Base-by-base conservation (phyloP, 164 flowering plant species). In the Cinnamomum micranthum region DNA sequence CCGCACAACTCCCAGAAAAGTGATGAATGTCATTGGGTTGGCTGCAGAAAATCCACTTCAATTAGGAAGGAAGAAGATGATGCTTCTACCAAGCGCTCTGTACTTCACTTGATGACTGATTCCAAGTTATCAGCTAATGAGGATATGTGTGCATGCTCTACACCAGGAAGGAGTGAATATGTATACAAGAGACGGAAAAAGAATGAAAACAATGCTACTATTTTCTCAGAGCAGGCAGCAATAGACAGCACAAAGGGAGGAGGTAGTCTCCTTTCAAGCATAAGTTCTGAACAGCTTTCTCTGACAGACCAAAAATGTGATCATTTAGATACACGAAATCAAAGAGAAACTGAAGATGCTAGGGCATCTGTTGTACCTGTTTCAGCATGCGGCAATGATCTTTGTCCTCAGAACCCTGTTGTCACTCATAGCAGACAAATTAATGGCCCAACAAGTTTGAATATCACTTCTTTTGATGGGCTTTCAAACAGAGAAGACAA, bases 101-200 rank as follows among this genome's bases (percentile, higher is more conserved):
- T 71, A 76, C 70, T 52, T 65, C 22, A 31, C 73, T 33, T 77
- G 31, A 77, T 73, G 62, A 82, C 77, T 70, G 69, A 71, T 76
- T 82, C 85, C 20, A 76, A 79, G 62, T 78, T 77, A 24, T 87
- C 92, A 73, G 75, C 78, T 55, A 52, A 65, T 35, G 76, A 81
- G 80, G 73, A 55, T 51, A 78, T 83, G 82, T 77, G 86, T 73
- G 82, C 79, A 74, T 78, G 63, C 73, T 76, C 82, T 64, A 72
- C 65, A n/a, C 87, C 84, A 63, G 80, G 22, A 31, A 73, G 24
- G 60, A 50, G n/a, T 31, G 35, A 77, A 78, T 65, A 78, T 59
- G 95, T 90, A 19, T 93, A 91, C 76, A 82, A 74, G 74, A 81
- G 91, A 78, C 86, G 85, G 79, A 90, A 84, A 73, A 73, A 33